Evolutionary conservation across 2,329 filamentous ascomycete species (phyloP), one percentile per base, ranked within the genome.

Genomic region (Cordyceps cicadae): DNA sequence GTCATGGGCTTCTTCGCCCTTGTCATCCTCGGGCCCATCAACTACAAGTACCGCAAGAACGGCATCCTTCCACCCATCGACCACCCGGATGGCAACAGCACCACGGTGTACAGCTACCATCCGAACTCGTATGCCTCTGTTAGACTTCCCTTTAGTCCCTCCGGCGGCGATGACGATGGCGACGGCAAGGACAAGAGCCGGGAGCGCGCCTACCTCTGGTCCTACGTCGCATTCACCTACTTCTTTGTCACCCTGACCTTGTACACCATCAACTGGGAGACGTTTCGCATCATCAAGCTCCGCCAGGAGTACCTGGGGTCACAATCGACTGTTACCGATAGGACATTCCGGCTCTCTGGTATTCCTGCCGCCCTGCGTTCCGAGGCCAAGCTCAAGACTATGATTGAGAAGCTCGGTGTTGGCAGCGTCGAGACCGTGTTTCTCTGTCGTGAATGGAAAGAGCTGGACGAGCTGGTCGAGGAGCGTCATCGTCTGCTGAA

Each of bases 161-260:
- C 24, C 0, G 34, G 39, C 34, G 39, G 51, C 19, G 45, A 53
- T 21, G 46, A 52, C 29, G 45, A 52, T 12, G 49, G 61, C 2
- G 63, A 63, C n/a, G 64, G 66, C 34, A 8, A 71, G 64, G 73
- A 75, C 46, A 68, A 65, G 59, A 71, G 71, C 54, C 70, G 68
- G 54, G 70, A 74, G 45, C 66, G 60, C 12, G 64, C 67, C 8
- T 96, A 92, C 67, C 77, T 97, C 1, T 97, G 93, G 92, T 89
- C 93, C 68, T 97, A 97, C 69, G 83, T 96, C 15, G 79, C 89
- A n/a, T 99, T 99, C 68, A 90, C 92, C 1, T 99, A 97, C 76
- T 81, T 97, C 55, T 99, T 97, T 72, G 93, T 88, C 6, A 84
- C 79, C 1, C 75, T 97, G 48, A 89, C 90, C 0, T 77, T 97